These are phyloP conservation scores for Leccinellum albellum DNA, from an alignment of 768 basidiomycete genomes.

Conservation along the genomic window DNA sequence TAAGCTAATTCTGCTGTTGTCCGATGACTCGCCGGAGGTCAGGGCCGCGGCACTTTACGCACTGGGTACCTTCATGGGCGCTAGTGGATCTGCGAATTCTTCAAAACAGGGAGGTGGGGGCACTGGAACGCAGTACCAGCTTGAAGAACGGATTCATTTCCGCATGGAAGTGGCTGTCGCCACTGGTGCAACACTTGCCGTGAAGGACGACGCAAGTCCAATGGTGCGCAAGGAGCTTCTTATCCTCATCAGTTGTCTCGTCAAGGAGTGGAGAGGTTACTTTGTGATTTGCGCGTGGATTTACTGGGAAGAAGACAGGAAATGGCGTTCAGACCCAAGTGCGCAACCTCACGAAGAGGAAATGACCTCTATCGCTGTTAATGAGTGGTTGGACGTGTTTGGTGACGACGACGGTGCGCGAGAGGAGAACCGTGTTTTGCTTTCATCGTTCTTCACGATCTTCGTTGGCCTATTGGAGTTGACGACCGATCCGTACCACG, in stretches of 20 bases:
- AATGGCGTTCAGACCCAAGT: constrained; percentile 45
- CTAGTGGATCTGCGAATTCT: constrained; percentile 70
- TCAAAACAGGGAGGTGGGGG: constrained; percentile 77
- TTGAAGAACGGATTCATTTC: constrained; percentile 77
- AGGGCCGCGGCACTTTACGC: constrained; percentile 89
- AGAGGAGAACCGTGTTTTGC: constrained; percentile 75
- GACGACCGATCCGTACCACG: constrained; percentile 88
- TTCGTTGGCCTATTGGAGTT: constrained; percentile 85
- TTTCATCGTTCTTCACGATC: constrained; percentile 94
- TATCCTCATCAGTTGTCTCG: constrained; percentile 86
- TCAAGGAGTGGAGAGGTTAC: constrained; percentile 95
- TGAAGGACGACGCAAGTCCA: constrained; percentile 92
- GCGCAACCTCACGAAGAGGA: constrained; percentile 58
- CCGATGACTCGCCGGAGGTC: constrained; percentile 90
- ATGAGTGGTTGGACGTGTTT: constrained; percentile 75
- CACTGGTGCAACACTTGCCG: constrained; percentile 82
- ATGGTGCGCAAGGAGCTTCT: constrained; percentile 95
- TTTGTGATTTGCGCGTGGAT: constrained; percentile 96
- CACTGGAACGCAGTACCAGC: constrained; percentile 71
- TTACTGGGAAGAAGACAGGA: constrained; percentile 89
- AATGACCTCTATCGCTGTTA: constrained; percentile 63
- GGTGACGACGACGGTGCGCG: constrained; percentile 57
- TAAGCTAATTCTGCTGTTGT: constrained; percentile 70
- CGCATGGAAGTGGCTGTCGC: constrained; percentile 90
- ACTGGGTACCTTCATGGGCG: constrained; percentile 90